These are phyloP conservation scores for Syncephalis plumigaleata DNA, from an alignment of 371 early-diverging fungal genomes.

Conservation along the genomic window DNA sequence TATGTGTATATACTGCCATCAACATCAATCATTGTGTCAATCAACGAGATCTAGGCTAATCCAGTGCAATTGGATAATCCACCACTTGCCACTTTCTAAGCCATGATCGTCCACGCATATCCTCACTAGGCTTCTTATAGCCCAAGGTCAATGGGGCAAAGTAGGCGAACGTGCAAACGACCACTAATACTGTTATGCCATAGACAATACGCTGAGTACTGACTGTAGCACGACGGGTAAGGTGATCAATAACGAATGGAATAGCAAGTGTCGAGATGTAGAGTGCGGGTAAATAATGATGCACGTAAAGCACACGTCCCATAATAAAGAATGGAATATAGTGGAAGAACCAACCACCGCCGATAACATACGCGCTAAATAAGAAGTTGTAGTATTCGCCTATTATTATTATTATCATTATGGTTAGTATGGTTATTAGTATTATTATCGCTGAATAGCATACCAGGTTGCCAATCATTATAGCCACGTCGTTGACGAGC, in stretches of 20 bases:
- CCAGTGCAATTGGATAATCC: not conserved
- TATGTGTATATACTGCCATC: no score
- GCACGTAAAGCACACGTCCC: conserved; percentile 95
- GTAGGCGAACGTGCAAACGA: conserved; percentile 1
- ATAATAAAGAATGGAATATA: conserved; percentile 95
- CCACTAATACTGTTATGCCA: not conserved
- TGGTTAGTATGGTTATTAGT: not conserved
- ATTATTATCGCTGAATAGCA: not conserved
- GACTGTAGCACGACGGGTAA: conserved; percentile 5
- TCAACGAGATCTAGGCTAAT: no score
- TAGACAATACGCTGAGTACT: not conserved
- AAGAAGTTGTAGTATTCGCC: conserved; percentile 60
- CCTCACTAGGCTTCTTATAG: conserved; percentile 1
- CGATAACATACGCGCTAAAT: conserved; percentile 46
- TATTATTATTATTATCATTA: conserved; percentile 4
- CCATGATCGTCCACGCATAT: not conserved
- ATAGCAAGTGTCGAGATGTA: conserved; percentile 79
- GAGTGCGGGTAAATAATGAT: conserved; percentile 97
- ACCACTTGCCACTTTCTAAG: not conserved
- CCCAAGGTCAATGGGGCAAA: conserved; percentile 12
- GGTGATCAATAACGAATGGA: conserved; percentile 54
- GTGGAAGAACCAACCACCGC: conserved; percentile 90
- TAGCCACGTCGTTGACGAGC: conserved; percentile 51
- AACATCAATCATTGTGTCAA: no score
- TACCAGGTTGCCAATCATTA: conserved; percentile 32